Evolutionary conservation across 2,329 filamentous ascomycete species (phyloP).

Genomic region (Pyricularia pennisetigena): DNA sequence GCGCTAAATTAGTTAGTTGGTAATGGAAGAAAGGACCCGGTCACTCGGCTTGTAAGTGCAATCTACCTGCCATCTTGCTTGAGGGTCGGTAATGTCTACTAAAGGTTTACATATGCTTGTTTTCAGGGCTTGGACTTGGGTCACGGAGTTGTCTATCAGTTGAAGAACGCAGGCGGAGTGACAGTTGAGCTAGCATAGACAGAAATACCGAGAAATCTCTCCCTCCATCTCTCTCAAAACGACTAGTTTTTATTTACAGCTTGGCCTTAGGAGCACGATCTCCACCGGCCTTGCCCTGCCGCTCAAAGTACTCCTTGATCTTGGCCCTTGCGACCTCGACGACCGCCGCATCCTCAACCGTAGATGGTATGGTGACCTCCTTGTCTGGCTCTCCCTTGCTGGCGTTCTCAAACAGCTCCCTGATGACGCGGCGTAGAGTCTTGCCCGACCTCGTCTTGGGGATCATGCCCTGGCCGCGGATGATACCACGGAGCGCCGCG

Average conservation of each 20-base stretch:
- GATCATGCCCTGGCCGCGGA: conserved; percentile 78
- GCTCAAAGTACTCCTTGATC: conserved; percentile 66
- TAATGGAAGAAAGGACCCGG: neutral
- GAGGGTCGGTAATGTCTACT: neutral
- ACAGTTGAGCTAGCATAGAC: neutral
- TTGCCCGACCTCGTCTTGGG: conserved; percentile 91
- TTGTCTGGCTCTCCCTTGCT: conserved; percentile 63
- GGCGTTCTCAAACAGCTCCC: conserved; percentile 77
- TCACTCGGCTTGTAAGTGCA: neutral
- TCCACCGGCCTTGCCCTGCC: conserved; percentile 26
- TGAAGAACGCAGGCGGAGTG: no score
- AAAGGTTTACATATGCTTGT: neutral
- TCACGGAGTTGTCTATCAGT: neutral
- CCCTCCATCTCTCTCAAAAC: no score
- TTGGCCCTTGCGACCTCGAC: conserved; percentile 64
- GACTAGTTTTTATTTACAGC: conserved; percentile 23
- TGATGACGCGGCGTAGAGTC: conserved; percentile 71
- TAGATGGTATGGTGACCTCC: conserved; percentile 66
- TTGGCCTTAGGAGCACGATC: conserved; percentile 39
- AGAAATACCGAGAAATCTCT: neutral
- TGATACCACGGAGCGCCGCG: conserved; percentile 74
- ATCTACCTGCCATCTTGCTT: neutral
- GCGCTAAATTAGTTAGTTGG: neutral
- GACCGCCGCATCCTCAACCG: conserved; percentile 70
- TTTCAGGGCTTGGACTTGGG: neutral